Evolutionary conservation across 2,329 filamentous ascomycete genomes (phyloP).

Genomic region (Plenodomus lindquistii): DNA sequence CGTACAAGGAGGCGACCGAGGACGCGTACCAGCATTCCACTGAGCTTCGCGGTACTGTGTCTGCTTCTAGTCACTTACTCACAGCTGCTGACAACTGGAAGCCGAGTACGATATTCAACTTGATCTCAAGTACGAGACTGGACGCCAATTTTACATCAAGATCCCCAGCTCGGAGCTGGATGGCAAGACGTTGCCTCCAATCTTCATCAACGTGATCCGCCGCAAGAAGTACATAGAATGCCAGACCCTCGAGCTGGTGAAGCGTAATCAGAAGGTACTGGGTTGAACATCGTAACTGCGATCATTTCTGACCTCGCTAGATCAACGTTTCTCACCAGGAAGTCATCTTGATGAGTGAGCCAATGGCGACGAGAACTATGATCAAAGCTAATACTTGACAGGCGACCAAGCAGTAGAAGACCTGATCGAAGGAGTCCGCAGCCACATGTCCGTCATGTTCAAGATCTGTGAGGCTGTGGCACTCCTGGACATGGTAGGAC

Average conservation of each 20-base stretch:
- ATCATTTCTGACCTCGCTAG: constrained; percentile 43
- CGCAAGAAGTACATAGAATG: constrained; percentile 82
- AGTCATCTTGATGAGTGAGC: constrained; percentile 72
- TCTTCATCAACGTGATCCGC: constrained; percentile 76
- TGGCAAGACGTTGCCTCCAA: constrained; percentile 60
- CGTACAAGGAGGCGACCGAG: constrained; percentile 84
- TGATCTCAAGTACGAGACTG: constrained; percentile 74
- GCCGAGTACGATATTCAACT: constrained; percentile 61
- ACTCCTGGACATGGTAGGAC: constrained; percentile 78
- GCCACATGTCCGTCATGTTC: constrained; percentile 74
- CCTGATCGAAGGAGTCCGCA: constrained; percentile 72
- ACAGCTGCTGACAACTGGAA: constrained; percentile 11
- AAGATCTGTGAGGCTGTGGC: constrained; percentile 84
- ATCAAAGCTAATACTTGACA: constrained; percentile 13
- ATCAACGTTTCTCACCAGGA: constrained; percentile 83
- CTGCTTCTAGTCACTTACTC: neutral
- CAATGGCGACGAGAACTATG: too few species aligned
- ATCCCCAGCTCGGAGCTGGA: constrained; percentile 67
- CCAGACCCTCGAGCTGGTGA: constrained; percentile 81
- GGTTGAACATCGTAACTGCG: neutral
- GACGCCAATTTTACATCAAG: constrained; percentile 78
- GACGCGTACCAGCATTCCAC: constrained; percentile 75
- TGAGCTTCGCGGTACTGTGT: constrained; percentile 64
- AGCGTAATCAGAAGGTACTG: constrained; percentile 63
- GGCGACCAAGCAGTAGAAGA: constrained; percentile 71